Evolutionary conservation across 1,284 basidiomycete genomes (phyloP).

Genomic region (Puccinia hordei): DNA sequence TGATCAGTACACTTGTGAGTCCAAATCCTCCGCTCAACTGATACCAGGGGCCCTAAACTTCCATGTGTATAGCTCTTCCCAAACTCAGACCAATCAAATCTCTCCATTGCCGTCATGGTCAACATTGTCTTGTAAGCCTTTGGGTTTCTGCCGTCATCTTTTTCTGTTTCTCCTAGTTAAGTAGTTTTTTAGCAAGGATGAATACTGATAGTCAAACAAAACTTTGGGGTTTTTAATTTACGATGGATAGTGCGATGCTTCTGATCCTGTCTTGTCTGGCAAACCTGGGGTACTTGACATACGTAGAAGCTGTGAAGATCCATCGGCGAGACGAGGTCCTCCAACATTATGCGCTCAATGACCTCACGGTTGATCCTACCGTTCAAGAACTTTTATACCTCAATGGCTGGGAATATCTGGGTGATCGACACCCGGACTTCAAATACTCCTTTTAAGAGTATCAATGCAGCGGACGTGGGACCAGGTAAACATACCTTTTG

Average conservation of each 20-base stretch:
- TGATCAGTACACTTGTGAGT: conserved; percentile 30
- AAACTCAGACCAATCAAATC: not conserved
- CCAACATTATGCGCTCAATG: conserved; percentile 7
- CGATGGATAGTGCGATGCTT: not conserved
- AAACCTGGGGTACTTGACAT: conserved; percentile 30
- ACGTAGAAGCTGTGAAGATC: conserved; percentile 7
- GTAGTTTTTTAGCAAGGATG: too few relatives aligned
- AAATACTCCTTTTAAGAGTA: conserved; percentile 27
- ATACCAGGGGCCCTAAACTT: not conserved
- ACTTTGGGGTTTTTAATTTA: not conserved
- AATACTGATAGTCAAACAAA: not conserved
- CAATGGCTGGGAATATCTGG: conserved; percentile 26
- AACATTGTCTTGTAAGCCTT: conserved; percentile 23
- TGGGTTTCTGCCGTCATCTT: not conserved
- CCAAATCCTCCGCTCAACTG: not conserved
- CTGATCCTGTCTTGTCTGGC: not conserved
- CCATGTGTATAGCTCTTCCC: not conserved
- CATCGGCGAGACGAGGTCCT: conserved; percentile 24
- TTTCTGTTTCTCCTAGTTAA: not conserved
- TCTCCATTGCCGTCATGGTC: not conserved
- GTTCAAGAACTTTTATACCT: conserved; percentile 15
- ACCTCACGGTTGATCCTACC: not conserved
- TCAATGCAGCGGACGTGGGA: not conserved
- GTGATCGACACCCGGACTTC: conserved; percentile 41
- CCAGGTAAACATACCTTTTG: too few relatives aligned